These are phyloP conservation scores for Phytomonas sp. DNA, from an alignment of 208 protist species.

Conservation along the genomic window DNA sequence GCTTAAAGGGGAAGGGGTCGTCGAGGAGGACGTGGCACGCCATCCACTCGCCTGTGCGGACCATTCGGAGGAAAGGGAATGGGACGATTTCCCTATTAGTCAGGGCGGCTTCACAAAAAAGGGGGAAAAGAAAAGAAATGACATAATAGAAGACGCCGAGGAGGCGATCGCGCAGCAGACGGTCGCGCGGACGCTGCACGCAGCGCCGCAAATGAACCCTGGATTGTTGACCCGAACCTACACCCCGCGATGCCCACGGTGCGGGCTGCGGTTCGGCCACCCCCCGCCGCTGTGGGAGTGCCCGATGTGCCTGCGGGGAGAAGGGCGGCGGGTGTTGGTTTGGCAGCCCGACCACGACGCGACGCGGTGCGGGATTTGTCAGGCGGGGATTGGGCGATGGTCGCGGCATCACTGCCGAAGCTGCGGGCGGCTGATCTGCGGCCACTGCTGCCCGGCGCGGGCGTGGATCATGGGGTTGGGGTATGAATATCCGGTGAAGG, in stretches of 20 bases:
- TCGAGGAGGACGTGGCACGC: conserved; percentile 48
- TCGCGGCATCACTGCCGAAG: conserved; percentile 83
- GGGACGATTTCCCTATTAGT: too few species aligned
- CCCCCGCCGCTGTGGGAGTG: conserved; percentile 74
- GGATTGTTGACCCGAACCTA: conserved; percentile 53
- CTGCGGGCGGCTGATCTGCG: conserved; percentile 74
- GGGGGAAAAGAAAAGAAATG: too few species aligned
- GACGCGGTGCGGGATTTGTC: conserved; percentile 57
- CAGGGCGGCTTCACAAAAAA: too few species aligned
- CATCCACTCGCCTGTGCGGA: conserved; percentile 63
- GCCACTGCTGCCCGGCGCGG: conserved; percentile 39
- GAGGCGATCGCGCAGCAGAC: conserved; percentile 55
- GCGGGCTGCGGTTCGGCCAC: conserved; percentile 34
- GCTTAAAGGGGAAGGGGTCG: conserved; percentile 20
- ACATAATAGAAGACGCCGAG: conserved; percentile 4
- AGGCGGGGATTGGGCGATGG: conserved; percentile 47
- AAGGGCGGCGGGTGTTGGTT: conserved; percentile 36
- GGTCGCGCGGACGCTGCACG: conserved; percentile 45
- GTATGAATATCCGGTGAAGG: conserved; percentile 49
- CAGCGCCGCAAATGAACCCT: conserved; percentile 31
- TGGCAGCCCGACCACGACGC: conserved; percentile 76
- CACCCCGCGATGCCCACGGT: conserved; percentile 60
- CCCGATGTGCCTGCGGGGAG: conserved; percentile 37
- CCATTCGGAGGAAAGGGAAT: background rate
- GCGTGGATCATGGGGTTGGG: conserved; percentile 56